Evolutionary conservation across 2,329 filamentous ascomycete species (phyloP).

Genomic region (Pseudopyrenochaeta lycopersici): DNA sequence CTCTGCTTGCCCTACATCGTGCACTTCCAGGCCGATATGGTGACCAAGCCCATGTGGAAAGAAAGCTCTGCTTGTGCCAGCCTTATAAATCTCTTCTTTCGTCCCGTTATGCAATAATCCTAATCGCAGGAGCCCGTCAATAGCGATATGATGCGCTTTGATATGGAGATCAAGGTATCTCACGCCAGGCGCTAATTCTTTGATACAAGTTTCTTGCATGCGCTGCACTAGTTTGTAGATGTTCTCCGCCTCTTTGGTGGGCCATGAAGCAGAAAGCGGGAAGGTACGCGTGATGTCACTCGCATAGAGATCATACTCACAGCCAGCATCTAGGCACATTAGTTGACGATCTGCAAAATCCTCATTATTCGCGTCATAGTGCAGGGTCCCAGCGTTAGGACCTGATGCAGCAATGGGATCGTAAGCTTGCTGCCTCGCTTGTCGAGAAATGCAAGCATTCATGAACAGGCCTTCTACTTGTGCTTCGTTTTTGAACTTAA

Average conservation of each 20-base stretch:
- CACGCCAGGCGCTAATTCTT: slow-evolving; percentile 72
- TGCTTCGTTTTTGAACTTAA: slow-evolving; percentile 75
- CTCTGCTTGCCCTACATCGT: slow-evolving; percentile 65
- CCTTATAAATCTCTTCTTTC: slow-evolving; percentile 75
- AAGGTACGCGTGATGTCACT: slow-evolving; percentile 91
- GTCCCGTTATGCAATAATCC: slow-evolving; percentile 75
- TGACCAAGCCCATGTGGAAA: slow-evolving; percentile 92
- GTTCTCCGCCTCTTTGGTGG: slow-evolving; percentile 70
- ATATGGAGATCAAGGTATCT: slow-evolving; percentile 77
- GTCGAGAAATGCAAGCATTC: slow-evolving; percentile 74
- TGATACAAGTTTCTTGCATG: slow-evolving; percentile 83
- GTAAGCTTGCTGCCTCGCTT: slow-evolving; percentile 83
- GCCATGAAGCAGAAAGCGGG: slow-evolving; percentile 76
- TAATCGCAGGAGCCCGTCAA: slow-evolving; percentile 73
- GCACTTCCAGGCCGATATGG: slow-evolving; percentile 91
- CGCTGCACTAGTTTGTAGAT: slow-evolving; percentile 80
- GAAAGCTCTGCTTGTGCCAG: slow-evolving; percentile 86
- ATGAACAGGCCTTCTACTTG: slow-evolving; percentile 84
- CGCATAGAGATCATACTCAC: slow-evolving; percentile 85
- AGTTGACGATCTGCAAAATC: slow-evolving; percentile 74
- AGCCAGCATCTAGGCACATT: slow-evolving; percentile 86
- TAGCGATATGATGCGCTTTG: slow-evolving; percentile 75
- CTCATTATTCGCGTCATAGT: slow-evolving; percentile 85
- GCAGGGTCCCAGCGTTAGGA: slow-evolving; percentile 81
- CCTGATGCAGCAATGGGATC: slow-evolving; percentile 88